Conservation (phyloP, 2,329 filamentous ascomycete species). For the Drechslerella stenobrocha region DNA sequence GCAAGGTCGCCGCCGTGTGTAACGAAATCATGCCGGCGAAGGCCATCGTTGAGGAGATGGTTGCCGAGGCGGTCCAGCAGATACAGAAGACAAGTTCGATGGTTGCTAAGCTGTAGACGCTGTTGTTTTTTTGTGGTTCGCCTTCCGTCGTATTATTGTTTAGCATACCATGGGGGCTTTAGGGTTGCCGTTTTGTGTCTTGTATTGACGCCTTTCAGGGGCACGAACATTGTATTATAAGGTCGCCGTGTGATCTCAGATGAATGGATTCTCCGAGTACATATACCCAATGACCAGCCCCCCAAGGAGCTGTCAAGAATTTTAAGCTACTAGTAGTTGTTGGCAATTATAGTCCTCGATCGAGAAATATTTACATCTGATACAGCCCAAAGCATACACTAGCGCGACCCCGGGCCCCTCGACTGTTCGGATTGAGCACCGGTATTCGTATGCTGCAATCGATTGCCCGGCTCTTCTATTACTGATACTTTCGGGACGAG, state of each 20-base stretch:
- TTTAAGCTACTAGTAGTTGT: no score
- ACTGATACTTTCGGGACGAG: constrained; percentile 66
- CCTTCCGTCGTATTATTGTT: constrained; percentile 24
- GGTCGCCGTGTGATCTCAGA: constrained; percentile 8
- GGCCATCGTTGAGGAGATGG: constrained; percentile 91
- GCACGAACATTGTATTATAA: constrained; percentile 46
- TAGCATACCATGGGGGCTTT: constrained; percentile 47
- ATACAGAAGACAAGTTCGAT: constrained; percentile 56
- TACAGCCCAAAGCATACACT: neutral
- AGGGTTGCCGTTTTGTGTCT: constrained; percentile 4
- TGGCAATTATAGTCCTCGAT: no score
- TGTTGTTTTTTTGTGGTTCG: constrained; percentile 12
- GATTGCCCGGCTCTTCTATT: constrained; percentile 60
- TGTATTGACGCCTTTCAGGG: constrained; percentile 16
- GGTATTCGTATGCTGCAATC: constrained; percentile 23
- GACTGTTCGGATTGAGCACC: constrained; percentile 19
- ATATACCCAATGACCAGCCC: neutral
- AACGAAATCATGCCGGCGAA: constrained; percentile 91
- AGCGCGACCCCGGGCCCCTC: constrained; percentile 25
- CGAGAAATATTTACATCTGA: neutral
- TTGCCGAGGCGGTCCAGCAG: constrained; percentile 74
- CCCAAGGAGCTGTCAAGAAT: neutral
- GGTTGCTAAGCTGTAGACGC: constrained; percentile 44
- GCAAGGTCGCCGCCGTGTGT: constrained; percentile 90
- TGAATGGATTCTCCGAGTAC: neutral